These are phyloP conservation scores for Cucurbita moschata DNA, from an alignment of 306 rosid genomes.

Conservation along the genomic window DNA sequence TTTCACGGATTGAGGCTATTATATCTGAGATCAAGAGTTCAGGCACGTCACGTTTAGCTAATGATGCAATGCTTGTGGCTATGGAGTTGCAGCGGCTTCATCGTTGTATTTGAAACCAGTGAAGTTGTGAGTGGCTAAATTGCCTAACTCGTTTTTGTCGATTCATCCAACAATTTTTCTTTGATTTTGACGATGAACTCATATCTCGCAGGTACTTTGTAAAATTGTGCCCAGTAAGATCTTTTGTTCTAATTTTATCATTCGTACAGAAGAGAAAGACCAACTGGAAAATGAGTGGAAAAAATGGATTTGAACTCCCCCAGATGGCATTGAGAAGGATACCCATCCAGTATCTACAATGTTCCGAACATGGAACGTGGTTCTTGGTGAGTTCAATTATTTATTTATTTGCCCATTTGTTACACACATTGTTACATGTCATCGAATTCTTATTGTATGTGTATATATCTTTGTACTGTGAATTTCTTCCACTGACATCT, in stretches of 20 bases:
- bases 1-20: slow-evolving; percentile 55
- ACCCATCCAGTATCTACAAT: not conserved
- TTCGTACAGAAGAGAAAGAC: not conserved
- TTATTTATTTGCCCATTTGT: not conserved
- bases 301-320: not conserved
- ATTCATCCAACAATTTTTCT: not conserved
- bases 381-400: slow-evolving; percentile 1
- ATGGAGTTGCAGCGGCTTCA: slow-evolving; percentile 87
- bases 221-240: not conserved
- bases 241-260: not conserved
- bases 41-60: slow-evolving; percentile 41
- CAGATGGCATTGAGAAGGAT: not conserved
- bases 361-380: not conserved
- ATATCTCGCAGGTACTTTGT: not conserved
- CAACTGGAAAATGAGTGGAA: not conserved
- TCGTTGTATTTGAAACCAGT: slow-evolving; percentile 34
- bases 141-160: not conserved
- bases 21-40: slow-evolving; percentile 70
- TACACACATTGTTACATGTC: not conserved
- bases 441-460: not conserved
- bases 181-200: not conserved
- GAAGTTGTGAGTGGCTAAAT: not conserved
- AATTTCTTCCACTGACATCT: not conserved
- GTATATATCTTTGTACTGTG: not conserved
- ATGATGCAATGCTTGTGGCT: slow-evolving; percentile 59